Evolutionary conservation across 192 early-diverging fungal species (phyloP).

Genomic region (Thoreauomyces humboldtii): DNA sequence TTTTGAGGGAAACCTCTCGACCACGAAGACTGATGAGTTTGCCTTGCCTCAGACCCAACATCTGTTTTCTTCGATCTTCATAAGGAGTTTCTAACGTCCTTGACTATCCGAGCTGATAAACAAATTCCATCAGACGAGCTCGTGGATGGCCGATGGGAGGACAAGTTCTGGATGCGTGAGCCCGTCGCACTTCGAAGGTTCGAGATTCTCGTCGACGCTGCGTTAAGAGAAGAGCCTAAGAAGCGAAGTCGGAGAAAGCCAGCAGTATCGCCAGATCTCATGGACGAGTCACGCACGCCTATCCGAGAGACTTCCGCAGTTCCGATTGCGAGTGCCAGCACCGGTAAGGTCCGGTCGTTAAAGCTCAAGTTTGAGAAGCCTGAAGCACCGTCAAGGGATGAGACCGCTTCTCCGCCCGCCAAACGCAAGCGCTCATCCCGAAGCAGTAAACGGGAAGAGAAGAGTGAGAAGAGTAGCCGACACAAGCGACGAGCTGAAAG

Average conservation of each 20-base stretch:
- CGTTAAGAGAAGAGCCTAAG: constrained; percentile 27
- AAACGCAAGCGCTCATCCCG: constrained; percentile 21
- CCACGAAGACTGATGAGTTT: background rate
- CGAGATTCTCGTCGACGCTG: constrained; percentile 41
- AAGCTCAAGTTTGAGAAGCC: constrained; percentile 22
- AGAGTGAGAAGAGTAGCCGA: too few species aligned
- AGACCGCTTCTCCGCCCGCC: background rate
- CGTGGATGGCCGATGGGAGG: constrained; percentile 40
- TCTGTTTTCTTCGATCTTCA: constrained; percentile 43
- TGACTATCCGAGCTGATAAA: constrained; percentile 21
- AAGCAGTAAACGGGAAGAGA: too few species aligned
- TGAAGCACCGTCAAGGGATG: background rate
- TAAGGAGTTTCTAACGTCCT: constrained; percentile 40
- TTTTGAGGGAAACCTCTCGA: background rate
- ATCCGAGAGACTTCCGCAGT: too few species aligned
- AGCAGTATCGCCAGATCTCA: constrained; percentile 11
- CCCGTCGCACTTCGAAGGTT: constrained; percentile 44
- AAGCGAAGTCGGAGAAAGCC: constrained; percentile 12
- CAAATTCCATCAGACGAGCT: constrained; percentile 23
- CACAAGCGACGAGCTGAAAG: too few species aligned
- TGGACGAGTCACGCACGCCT: constrained; percentile 7
- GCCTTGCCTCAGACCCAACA: constrained; percentile 30
- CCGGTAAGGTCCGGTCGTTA: too few species aligned
- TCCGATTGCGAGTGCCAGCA: too few species aligned
- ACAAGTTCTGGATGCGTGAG: constrained; percentile 55